These are phyloP conservation scores for Plicaturopsis crispa DNA, from an alignment of 768 basidiomycete genomes.

Conservation along the genomic window DNA sequence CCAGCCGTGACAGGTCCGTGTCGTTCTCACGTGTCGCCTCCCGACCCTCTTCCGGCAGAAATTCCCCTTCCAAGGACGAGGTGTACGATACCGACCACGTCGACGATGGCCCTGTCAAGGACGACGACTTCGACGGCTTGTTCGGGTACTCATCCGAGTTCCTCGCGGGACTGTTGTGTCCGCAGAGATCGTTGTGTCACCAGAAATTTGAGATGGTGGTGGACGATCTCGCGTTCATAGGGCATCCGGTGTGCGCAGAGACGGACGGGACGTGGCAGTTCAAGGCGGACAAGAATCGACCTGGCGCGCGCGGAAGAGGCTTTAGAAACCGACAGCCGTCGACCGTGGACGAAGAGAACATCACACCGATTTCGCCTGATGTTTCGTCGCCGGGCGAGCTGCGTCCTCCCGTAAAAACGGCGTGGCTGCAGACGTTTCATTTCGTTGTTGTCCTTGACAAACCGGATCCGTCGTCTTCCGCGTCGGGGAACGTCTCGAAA, in stretches of 20 bases:
- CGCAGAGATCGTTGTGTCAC: conserved; percentile 75
- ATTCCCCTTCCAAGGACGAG: conserved; percentile 41
- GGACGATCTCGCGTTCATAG: conserved; percentile 88
- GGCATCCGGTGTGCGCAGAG: conserved; percentile 86
- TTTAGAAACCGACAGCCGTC: conserved; percentile 35
- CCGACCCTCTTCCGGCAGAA: conserved; percentile 41
- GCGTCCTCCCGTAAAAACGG: conserved; percentile 20
- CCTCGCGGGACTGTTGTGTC: conserved; percentile 75
- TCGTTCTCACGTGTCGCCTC: conserved; percentile 42
- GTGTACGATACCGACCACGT: conserved; percentile 25
- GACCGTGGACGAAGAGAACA: conserved; percentile 21
- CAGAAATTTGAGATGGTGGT: conserved; percentile 91
- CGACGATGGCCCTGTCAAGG: conserved; percentile 21
- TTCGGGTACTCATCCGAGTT: conserved; percentile 79
- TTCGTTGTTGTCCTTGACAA: conserved; percentile 82
- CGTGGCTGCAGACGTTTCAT: conserved; percentile 75
- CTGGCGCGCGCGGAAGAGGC: conserved; percentile 47
- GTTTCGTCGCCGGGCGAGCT: conserved; percentile 27
- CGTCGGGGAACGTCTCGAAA: conserved; percentile 66
- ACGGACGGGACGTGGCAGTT: conserved; percentile 70
- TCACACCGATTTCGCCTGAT: too few species aligned
- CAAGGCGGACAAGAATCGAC: conserved; percentile 50
- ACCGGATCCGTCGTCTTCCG: conserved; percentile 83
- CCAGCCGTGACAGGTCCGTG: conserved; percentile 38
- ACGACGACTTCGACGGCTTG: conserved; percentile 56